Evolutionary conservation across 345 rosid genomes (phyloP).

Genomic region (Toxicodendron radicans): DNA sequence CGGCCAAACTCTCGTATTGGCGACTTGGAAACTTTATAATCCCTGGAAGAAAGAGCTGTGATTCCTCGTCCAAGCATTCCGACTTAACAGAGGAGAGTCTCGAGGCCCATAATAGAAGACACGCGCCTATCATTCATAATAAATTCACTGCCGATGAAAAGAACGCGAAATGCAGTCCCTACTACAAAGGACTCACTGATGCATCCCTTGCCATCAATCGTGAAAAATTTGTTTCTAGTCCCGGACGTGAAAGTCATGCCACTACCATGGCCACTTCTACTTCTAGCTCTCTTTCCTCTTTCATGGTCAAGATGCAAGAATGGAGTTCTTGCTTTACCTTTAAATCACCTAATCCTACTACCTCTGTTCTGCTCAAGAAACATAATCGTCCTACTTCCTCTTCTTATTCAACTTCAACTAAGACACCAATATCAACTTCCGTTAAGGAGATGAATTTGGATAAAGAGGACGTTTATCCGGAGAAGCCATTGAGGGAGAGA

Average conservation of each 20-base stretch:
- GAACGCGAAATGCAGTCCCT: constrained; percentile 51
- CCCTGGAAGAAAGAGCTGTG: constrained; percentile 15
- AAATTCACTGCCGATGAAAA: neutral
- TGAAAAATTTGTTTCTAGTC: constrained; percentile 30
- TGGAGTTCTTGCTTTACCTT: constrained; percentile 36
- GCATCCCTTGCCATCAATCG: constrained; percentile 35
- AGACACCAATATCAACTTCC: neutral
- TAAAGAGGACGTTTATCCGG: neutral
- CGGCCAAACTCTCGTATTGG: constrained; percentile 29
- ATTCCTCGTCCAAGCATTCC: constrained; percentile 31
- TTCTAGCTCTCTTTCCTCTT: constrained; percentile 31
- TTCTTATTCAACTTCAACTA: neutral
- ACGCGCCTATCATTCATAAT: constrained; percentile 7
- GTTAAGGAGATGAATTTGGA: neutral
- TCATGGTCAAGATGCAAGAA: constrained; percentile 39
- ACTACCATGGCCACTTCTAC: constrained; percentile 27
- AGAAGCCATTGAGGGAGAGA: constrained; percentile 83
- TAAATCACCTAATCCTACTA: neutral
- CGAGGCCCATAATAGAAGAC: constrained; percentile 43
- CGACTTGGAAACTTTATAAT: constrained; percentile 20
- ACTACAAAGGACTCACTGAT: constrained; percentile 53
- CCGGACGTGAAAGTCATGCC: constrained; percentile 42
- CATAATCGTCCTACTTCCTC: neutral
- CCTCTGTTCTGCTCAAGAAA: neutral
- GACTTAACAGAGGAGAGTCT: constrained; percentile 48